phyloP scores from a whole-genome alignment of 306 rosid species.

The Sphenostylis stenocarpa region DNA sequence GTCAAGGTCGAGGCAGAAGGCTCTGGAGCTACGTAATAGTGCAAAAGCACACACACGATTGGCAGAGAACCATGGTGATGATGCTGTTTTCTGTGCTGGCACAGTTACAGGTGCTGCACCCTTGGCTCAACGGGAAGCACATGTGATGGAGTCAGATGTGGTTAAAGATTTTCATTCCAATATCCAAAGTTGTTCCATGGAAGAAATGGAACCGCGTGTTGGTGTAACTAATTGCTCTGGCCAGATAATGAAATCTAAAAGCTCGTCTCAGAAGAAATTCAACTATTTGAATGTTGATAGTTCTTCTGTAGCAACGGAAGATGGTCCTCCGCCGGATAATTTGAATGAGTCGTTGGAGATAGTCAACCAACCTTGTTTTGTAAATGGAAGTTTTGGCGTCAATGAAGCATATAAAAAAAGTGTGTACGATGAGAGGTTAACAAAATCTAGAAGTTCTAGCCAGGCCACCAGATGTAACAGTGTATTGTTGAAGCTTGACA shows the following conservation, averaged over 20 bases:
- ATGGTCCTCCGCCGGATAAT: slow-evolving; percentile 38
- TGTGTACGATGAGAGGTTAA: slow-evolving; percentile 33
- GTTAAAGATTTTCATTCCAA: slow-evolving; percentile 41
- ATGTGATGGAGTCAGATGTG: slow-evolving; percentile 37
- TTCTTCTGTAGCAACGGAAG: slow-evolving; percentile 32
- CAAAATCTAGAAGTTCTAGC: slow-evolving; percentile 44
- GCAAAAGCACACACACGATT: slow-evolving; percentile 43
- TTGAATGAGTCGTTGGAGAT: slow-evolving; percentile 36
- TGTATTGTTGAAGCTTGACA: slow-evolving; percentile 36
- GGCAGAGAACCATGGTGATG: slow-evolving; percentile 32
- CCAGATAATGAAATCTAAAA: slow-evolving; percentile 48
- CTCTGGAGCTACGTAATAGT: slow-evolving; percentile 70
- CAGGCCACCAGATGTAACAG: slow-evolving; percentile 20
- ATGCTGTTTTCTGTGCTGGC: slow-evolving; percentile 36
- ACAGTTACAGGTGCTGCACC: slow-evolving; percentile 39
- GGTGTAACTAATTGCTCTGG: slow-evolving; percentile 34
- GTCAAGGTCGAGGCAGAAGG: slow-evolving; percentile 88
- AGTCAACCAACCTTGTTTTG: slow-evolving; percentile 19
- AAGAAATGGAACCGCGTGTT: slow-evolving; percentile 39
- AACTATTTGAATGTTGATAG: slow-evolving; percentile 38
- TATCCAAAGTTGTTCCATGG: slow-evolving; percentile 37
- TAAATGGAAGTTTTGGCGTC: slow-evolving; percentile 29
- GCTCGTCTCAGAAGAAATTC: slow-evolving; percentile 37
- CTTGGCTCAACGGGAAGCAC: slow-evolving; percentile 40
- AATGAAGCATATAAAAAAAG: slow-evolving; percentile 31